A percentile compares a stretch with the other conserved stretches of the same genome.
Evolutionary conservation across 495 filamentous ascomycete species (phyloP).

Genomic region (Astrothelium macrocarpum): DNA sequence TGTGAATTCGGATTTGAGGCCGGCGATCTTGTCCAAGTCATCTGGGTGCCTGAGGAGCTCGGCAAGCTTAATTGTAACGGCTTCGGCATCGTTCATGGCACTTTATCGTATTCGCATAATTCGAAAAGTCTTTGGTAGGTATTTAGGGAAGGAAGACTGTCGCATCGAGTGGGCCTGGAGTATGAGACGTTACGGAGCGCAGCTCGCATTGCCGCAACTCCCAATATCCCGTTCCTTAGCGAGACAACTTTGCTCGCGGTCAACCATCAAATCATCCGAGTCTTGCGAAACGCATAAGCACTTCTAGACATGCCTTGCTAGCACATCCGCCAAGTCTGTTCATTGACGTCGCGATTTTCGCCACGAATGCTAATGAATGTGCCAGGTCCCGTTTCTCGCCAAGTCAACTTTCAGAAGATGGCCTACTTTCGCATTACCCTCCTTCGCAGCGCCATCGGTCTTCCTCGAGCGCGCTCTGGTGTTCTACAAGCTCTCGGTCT

Average conservation of each 20-base stretch:
- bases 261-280: too few species aligned
- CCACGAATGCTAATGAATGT: too few species aligned
- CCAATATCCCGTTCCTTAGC: too few species aligned
- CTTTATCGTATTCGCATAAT: constrained; percentile 6
- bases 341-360: too few species aligned
- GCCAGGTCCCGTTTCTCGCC: too few species aligned
- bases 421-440: constrained; percentile 93
- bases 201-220: neutral
- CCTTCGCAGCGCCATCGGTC: constrained; percentile 83
- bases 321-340: neutral
- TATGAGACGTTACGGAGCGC: neutral
- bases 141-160: neutral
- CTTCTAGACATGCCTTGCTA: neutral
- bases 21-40: constrained; percentile 90
- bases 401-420: too few species aligned
- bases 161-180: neutral
- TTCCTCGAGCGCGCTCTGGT: constrained; percentile 69
- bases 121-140: neutral
- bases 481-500: constrained; percentile 85
- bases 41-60: constrained; percentile 64
- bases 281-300: too few species aligned
- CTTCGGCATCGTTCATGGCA: constrained; percentile 41
- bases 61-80: constrained; percentile 53
- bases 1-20: constrained; percentile 82
- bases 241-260: too few species aligned